phyloP scores from a whole-genome alignment of 371 early-diverging fungal species.

The Mortierella polycephala region DNA sequence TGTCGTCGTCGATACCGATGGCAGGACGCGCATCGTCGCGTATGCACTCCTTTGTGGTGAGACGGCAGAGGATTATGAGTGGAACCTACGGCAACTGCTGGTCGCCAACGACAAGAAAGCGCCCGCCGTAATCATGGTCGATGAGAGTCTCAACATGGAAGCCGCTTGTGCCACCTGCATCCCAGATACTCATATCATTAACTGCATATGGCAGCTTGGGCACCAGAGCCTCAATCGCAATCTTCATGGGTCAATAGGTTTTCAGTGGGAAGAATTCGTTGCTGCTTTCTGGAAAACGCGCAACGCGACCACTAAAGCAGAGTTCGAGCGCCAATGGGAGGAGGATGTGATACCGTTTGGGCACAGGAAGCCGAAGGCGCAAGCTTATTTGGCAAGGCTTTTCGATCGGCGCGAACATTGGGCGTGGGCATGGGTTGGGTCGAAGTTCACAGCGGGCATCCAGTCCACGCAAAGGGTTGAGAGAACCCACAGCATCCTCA shows the following conservation, averaged over 20 bases:
- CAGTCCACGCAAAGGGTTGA: slow-evolving; percentile 17
- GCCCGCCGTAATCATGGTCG: slow-evolving; percentile 11
- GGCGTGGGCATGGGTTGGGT: slow-evolving; percentile 17
- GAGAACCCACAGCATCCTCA: slow-evolving; percentile 3
- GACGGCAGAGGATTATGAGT: slow-evolving; percentile 20
- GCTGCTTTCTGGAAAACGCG: slow-evolving; percentile 2
- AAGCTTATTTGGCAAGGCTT: slow-evolving; percentile 5
- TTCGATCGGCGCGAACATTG: slow-evolving; percentile 5
- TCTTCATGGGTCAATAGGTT: neutral
- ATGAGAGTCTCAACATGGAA: slow-evolving; percentile 17
- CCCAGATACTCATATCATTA: neutral
- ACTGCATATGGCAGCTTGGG: slow-evolving; percentile 18
- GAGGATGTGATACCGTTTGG: neutral
- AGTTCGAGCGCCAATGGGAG: slow-evolving; percentile 10
- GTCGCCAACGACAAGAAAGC: neutral
- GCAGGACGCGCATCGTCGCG: slow-evolving; percentile 8
- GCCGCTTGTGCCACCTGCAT: slow-evolving; percentile 2
- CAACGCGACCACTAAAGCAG: slow-evolving; percentile 6
- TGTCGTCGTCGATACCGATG: slow-evolving; percentile 25
- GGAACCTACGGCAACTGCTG: slow-evolving; percentile 14
- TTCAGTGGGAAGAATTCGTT: slow-evolving; percentile 1
- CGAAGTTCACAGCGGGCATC: slow-evolving; percentile 12
- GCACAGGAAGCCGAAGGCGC: neutral
- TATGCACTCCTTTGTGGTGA: slow-evolving; percentile 12
- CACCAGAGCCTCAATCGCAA: slow-evolving; percentile 4